phyloP scores from a whole-genome alignment of 257 asterid genomes.

The Solanum megistacrolobum region DNA sequence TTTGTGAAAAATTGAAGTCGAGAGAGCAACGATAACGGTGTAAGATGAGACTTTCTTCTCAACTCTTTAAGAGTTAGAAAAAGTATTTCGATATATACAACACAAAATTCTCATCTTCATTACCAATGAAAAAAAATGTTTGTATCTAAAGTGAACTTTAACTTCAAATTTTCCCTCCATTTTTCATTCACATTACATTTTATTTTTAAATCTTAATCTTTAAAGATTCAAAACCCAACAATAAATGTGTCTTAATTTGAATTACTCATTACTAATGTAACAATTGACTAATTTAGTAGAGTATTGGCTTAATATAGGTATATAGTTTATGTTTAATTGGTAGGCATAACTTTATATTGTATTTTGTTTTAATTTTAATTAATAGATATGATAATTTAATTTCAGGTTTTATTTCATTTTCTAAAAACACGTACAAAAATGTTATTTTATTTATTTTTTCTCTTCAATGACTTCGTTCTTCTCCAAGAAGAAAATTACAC shows the following conservation, averaged over 20 bases:
- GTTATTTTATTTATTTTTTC: background rate
- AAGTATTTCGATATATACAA: too few relatives aligned
- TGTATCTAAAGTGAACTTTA: background rate
- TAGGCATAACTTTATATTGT: background rate
- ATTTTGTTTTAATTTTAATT: background rate
- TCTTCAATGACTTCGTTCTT: background rate
- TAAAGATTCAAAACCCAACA: background rate
- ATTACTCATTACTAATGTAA: background rate
- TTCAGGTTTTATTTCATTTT: background rate
- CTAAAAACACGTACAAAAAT: background rate
- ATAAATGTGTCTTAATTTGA: background rate
- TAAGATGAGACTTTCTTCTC: too few relatives aligned
- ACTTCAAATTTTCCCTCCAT: background rate
- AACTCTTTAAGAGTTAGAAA: too few relatives aligned
- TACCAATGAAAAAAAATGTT: background rate
- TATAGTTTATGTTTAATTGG: background rate
- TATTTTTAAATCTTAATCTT: background rate
- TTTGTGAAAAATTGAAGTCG: too few relatives aligned
- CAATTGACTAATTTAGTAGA: background rate
- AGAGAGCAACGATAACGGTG: accelerated
- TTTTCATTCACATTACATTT: too few relatives aligned
- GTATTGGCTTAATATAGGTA: background rate
- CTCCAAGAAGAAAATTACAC: background rate
- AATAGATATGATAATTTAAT: background rate
- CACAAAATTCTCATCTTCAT: too few relatives aligned